Evolutionary conservation across 768 basidiomycete species (phyloP).

Genomic region (Mycena haematopus): DNA sequence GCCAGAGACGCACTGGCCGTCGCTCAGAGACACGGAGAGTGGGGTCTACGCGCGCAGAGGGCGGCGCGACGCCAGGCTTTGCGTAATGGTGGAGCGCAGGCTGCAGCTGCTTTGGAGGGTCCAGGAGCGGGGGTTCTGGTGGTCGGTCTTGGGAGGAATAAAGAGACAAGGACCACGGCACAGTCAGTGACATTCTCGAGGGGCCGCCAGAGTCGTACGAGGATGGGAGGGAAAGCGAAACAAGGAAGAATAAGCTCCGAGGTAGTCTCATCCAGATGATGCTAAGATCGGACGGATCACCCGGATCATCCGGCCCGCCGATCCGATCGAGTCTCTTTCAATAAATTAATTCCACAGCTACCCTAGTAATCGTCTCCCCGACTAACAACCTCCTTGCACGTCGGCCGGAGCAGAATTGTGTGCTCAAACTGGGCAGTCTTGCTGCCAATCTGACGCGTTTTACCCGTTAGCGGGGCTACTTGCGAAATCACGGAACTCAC

Average conservation of each 20-base stretch:
- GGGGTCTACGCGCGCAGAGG: constrained; percentile 75
- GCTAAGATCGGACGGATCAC: too few species aligned
- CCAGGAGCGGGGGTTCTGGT: neutral
- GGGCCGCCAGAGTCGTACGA: neutral
- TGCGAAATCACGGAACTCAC: constrained; percentile 71
- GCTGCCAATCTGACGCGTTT: constrained; percentile 22
- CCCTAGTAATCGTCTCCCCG: constrained; percentile 76
- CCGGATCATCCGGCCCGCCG: neutral
- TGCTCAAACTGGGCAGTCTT: constrained; percentile 56
- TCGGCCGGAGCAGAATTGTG: constrained; percentile 84
- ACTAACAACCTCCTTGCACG: constrained; percentile 84
- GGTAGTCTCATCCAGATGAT: neutral
- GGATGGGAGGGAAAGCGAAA: constrained; percentile 5
- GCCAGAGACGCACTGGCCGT: constrained; percentile 66
- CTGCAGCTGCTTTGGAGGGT: constrained; percentile 32
- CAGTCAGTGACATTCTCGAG: neutral
- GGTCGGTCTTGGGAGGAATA: constrained; percentile 31
- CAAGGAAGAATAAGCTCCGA: neutral
- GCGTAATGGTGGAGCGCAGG: constrained; percentile 61
- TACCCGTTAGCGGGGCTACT: neutral
- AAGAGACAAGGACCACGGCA: constrained; percentile 24
- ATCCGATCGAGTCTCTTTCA: neutral
- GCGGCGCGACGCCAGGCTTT: constrained; percentile 71
- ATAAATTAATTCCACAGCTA: neutral
- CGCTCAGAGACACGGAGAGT: constrained; percentile 65